These are phyloP conservation scores for Fusarium nisikadoi DNA, from an alignment of 2,329 filamentous ascomycete species.

Conservation along the genomic window DNA sequence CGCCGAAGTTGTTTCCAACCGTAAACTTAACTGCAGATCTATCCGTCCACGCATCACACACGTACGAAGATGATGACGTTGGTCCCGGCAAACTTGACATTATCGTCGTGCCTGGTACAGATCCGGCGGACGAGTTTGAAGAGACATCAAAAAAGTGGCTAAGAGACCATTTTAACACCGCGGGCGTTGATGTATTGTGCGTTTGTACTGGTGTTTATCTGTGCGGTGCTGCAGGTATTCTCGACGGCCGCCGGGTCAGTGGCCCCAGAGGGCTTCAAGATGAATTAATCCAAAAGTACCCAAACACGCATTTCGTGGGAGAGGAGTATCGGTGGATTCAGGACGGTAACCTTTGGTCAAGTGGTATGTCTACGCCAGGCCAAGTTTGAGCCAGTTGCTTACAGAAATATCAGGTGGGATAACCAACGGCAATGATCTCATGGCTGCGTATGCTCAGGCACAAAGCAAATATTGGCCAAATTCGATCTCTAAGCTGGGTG, in stretches of 20 bases:
- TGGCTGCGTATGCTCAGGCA: conserved; percentile 61
- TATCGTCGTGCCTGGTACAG: conserved; percentile 61
- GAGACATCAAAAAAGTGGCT: conserved; percentile 56
- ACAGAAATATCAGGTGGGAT: conserved; percentile 55
- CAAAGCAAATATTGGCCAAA: conserved; percentile 55
- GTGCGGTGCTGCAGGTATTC: conserved; percentile 60
- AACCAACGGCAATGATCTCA: conserved; percentile 67
- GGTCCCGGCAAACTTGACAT: conserved; percentile 63
- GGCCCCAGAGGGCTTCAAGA: conserved; percentile 59
- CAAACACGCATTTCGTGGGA: conserved; percentile 55
- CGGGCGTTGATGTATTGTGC: conserved; percentile 59
- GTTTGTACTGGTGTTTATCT: conserved; percentile 63
- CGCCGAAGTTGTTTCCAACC: conserved; percentile 48
- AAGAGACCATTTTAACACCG: conserved; percentile 50
- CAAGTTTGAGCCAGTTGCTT: neutral
- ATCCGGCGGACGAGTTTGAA: conserved; percentile 51
- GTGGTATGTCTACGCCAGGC: conserved; percentile 53
- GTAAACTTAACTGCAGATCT: conserved; percentile 56
- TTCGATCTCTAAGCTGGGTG: conserved; percentile 56
- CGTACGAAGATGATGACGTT: conserved; percentile 57
- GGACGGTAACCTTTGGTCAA: conserved; percentile 66
- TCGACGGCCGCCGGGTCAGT: conserved; percentile 58
- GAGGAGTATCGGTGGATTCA: conserved; percentile 60
- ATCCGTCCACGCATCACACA: conserved; percentile 55
- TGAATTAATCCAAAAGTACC: conserved; percentile 52